A percentile compares a stretch with the other conserved stretches of the same genome.
Conservation (phyloP, 208 protist species). For the Acanthamoeba royreba region DNA sequence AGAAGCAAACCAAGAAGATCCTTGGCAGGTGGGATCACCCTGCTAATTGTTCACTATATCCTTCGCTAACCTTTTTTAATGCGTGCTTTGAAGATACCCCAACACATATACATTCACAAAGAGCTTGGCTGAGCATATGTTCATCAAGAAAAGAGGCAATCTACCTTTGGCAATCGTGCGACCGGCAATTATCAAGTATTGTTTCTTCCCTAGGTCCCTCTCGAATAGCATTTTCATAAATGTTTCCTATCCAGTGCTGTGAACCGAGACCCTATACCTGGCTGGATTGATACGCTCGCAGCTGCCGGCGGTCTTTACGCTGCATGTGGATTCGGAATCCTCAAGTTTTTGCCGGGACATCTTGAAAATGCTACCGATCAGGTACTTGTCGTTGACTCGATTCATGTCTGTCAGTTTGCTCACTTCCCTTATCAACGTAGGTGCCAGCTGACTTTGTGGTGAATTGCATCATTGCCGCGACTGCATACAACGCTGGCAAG, state of each 20-base stretch:
- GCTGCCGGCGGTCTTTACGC: slow-evolving; percentile 58
- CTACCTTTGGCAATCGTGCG: slow-evolving; percentile 59
- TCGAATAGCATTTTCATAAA: not conserved
- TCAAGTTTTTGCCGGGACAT: slow-evolving; percentile 61
- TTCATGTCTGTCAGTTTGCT: not conserved
- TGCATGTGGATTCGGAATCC: slow-evolving; percentile 63
- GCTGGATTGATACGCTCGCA: slow-evolving; percentile 63
- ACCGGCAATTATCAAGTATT: slow-evolving; percentile 54
- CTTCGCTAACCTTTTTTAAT: not conserved
- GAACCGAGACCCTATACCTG: slow-evolving; percentile 55
- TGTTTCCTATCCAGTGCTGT: slow-evolving; percentile 11
- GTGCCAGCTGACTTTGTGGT: slow-evolving; percentile 61
- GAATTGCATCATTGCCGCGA: slow-evolving; percentile 54
- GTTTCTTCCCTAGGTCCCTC: not conserved
- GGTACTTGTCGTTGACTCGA: not conserved
- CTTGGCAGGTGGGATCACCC: not conserved
- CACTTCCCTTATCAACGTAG: not conserved
- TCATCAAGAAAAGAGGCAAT: slow-evolving; percentile 53
- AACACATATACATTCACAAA: slow-evolving; percentile 73
- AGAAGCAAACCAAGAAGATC: slow-evolving; percentile 63
- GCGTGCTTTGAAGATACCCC: slow-evolving; percentile 6
- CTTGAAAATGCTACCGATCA: slow-evolving; percentile 18
- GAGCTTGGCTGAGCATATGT: slow-evolving; percentile 57
- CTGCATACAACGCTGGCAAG: not conserved
- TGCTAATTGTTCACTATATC: not conserved